Evolutionary conservation across 192 early-diverging fungal genomes (phyloP), one percentile per base, ranked within the genome.

Genomic region (Backusella luteola): DNA sequence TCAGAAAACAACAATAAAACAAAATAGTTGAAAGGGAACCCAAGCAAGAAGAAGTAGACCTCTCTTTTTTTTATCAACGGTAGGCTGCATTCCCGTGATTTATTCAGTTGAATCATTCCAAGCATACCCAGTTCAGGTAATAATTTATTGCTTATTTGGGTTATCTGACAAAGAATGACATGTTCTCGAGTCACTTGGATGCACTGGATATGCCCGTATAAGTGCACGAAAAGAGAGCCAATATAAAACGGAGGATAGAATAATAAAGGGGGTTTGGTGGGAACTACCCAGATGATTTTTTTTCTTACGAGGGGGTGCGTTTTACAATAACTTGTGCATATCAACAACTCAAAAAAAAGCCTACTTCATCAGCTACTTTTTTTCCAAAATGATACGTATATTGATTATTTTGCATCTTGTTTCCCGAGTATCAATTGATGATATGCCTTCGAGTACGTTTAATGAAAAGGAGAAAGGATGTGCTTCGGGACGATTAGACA

Each of bases 111-210:
- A 59, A 59, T 26, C 53, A 59, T 59, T 59, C 53, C 53, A 59
- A 59, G 53, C 53, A 59, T 59, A 59, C 53, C 53, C 53, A 59
- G 53, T 59, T 59, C 53, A 59, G 53, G 53, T 59, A 59, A 59
- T 59, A 59, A 59, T 59, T 59, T 59, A 59, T 59, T 59, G 53
- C 53, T 59, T 59, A 23, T 59, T 59, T 59, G 53, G 53, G 53
- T 26, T 59, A 59, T 59, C 53, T 59, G 53, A 23, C 53, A 59
- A 59, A 59, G 53, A 59, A 59, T 59, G 53, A 59, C 53, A 59
- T 59, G 53, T 23, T 23, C 53, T 59, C 21, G 53, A 59, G 53
- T 59, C 53, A 59, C 21, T 59, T 26, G 53, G 53, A 26, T 59
- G 49, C n/a, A 21, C 14, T 44, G 42, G 42, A 44, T 44, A 44